A percentile compares a stretch with the other conserved stretches of the same genome.
phyloP scores from a whole-genome alignment of 2,329 filamentous ascomycete genomes.

The Xylaria sp. region DNA sequence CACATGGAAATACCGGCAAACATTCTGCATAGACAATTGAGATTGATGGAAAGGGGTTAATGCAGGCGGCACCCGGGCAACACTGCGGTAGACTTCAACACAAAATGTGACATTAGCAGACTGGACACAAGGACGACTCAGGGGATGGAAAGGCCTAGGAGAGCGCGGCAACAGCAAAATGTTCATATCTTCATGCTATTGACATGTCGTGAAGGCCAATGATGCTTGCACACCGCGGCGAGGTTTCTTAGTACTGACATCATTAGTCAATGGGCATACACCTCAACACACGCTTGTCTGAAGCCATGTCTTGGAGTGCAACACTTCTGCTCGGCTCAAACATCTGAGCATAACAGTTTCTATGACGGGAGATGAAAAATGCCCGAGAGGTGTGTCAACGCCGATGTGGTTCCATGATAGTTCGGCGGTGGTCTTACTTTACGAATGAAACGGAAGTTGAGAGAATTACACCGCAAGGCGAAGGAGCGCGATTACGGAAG shows the following conservation, averaged over 20 bases:
- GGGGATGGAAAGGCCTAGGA: neutral
- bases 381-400: neutral
- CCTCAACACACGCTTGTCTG: neutral
- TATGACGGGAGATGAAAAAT: neutral
- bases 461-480: neutral
- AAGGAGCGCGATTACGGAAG: neutral
- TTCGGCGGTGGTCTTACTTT: neutral
- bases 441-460: neutral
- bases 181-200: neutral
- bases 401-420: neutral
- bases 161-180: neutral
- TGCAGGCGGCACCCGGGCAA: neutral
- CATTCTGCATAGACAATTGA: neutral
- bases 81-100: neutral
- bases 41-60: neutral
- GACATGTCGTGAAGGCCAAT: neutral
- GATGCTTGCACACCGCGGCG: neutral
- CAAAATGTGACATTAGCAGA: neutral
- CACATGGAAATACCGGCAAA: neutral
- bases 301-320: neutral
- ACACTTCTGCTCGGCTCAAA: constrained; percentile 1
- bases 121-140: neutral
- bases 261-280: constrained; percentile 1
- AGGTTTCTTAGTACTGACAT: neutral
- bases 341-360: neutral